phyloP scores from a whole-genome alignment of 1,139 yeast genomes.

The Scheffersomyces lignicola region DNA sequence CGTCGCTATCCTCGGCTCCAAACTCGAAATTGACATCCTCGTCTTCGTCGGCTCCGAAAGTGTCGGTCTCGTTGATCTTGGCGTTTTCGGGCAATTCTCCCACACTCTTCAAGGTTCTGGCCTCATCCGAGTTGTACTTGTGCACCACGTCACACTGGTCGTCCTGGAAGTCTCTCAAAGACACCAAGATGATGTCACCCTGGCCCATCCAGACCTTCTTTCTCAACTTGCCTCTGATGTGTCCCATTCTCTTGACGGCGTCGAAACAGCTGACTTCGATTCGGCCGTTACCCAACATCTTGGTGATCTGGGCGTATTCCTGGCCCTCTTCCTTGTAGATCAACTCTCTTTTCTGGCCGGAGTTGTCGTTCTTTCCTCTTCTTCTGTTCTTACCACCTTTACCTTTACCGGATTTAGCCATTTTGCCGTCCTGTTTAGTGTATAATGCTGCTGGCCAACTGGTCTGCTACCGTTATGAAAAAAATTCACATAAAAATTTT shows the following conservation, averaged over 20 bases:
- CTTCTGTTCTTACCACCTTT: conserved; percentile 87
- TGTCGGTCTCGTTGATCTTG: conserved; percentile 95
- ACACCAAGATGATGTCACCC: conserved; percentile 94
- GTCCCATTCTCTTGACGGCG: conserved; percentile 91
- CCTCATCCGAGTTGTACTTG: conserved; percentile 96
- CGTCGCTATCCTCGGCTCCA: conserved; percentile 88
- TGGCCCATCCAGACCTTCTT: conserved; percentile 99
- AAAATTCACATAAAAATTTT: no score
- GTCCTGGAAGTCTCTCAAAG: conserved; percentile 97
- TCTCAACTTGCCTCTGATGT: conserved; percentile 97
- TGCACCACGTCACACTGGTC: conserved; percentile 98
- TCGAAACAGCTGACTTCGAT: conserved; percentile 95
- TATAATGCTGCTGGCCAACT: background rate
- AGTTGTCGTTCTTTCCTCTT: conserved; percentile 97
- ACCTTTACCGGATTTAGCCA: conserved; percentile 57
- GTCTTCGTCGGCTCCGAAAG: conserved; percentile 94
- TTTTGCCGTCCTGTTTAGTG: conserved; percentile 17
- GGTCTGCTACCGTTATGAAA: no score
- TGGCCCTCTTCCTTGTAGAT: conserved; percentile 93
- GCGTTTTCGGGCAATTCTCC: conserved; percentile 98
- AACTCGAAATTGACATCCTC: conserved; percentile 98
- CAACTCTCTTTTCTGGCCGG: conserved; percentile 91
- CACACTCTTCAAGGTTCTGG: conserved; percentile 90
- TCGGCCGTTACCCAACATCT: conserved; percentile 98
- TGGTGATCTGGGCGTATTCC: conserved; percentile 97